Evolutionary conservation across 176 grass and related monocot species (phyloP).

Genomic region (Hyparrhenia diplandra): DNA sequence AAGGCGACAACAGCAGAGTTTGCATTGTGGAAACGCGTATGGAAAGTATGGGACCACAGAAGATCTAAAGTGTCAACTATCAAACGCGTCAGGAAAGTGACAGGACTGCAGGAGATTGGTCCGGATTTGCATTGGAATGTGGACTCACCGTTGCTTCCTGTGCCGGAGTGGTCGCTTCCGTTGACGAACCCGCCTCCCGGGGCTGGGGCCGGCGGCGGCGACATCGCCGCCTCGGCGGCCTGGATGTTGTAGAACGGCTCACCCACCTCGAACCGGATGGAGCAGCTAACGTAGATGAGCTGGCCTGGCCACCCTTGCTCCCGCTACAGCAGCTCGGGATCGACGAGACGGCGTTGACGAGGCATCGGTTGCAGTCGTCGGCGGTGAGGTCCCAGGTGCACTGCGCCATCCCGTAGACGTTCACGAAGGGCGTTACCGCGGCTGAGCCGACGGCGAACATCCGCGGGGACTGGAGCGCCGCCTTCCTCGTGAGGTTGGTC

Average conservation of each 20-base stretch:
- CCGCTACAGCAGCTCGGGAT: slow-evolving; percentile 5
- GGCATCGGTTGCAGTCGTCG: slow-evolving; percentile 39
- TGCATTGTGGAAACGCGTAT: too few relatives aligned
- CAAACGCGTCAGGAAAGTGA: not conserved
- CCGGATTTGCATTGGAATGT: too few relatives aligned
- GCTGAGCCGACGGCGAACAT: too few relatives aligned
- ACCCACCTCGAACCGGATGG: too few relatives aligned
- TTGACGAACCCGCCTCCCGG: not conserved
- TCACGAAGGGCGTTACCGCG: too few relatives aligned
- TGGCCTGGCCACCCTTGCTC: not conserved
- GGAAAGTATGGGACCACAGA: too few relatives aligned
- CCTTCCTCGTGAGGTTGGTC: not conserved
- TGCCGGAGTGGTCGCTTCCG: not conserved
- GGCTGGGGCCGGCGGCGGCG: not conserved
- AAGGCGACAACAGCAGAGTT: too few relatives aligned
- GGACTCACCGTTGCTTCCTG: slow-evolving; percentile 2
- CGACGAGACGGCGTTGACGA: accelerated
- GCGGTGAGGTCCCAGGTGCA: too few relatives aligned
- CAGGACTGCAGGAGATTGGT: not conserved
- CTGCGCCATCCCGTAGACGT: too few relatives aligned
- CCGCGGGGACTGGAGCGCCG: slow-evolving; percentile 21
- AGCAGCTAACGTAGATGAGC: not conserved
- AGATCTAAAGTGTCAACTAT: not conserved
- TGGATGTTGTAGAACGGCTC: too few relatives aligned
- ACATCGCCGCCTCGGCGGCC: too few relatives aligned